Base-by-base conservation (phyloP, 371 early-diverging fungal species). In the Racocetra persica region DNA sequence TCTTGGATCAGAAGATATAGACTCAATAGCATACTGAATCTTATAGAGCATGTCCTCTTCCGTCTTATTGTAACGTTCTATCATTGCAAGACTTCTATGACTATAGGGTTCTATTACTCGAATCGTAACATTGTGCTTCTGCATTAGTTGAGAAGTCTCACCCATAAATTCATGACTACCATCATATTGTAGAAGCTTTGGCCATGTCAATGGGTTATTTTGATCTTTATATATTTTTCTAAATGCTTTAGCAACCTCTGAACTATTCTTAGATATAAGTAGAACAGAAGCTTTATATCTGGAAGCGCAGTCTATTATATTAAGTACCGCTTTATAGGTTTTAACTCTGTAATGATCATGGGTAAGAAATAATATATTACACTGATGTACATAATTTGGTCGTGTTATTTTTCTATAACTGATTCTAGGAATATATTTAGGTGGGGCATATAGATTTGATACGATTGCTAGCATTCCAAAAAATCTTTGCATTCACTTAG, bases 181-280 rank as follows among this genome's bases (percentile, higher is more conserved):
- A 65, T 77, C 66, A 45, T 18, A 26, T 77, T 77, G 77, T 26
- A 77, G 65, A 24, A 77, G 28, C 41, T 14, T 36, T 18, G 77
- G 77, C 10, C 20, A 77, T 4, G 66, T 77, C n/a, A 77, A 36
- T 32, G 77, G 77, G 14, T 77, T 77, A 63, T 77, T 65, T 14
- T n/a, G 77, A 65, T 65, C 28, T 51, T 49, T 28, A 65, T 63
- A 77, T 54, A 63, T 51, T 63, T 63, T 77, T 65, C 22, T 77
- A 59, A 77, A 63, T 2, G 38, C 69, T 26, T 41, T n/a, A 36
- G 69, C 38, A 69, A 71, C 72, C 24, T 71, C 72, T 71, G 72
- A 71, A 24, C 72, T 71, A 26, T 71, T 71, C 16, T 71, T 71
- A 0, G 72, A 71, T 0, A 22, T 71, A 4, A 71, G 72, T 1